Conservation (phyloP, 2,329 filamentous ascomycete genomes). For the Trichoderma pleuroti region DNA sequence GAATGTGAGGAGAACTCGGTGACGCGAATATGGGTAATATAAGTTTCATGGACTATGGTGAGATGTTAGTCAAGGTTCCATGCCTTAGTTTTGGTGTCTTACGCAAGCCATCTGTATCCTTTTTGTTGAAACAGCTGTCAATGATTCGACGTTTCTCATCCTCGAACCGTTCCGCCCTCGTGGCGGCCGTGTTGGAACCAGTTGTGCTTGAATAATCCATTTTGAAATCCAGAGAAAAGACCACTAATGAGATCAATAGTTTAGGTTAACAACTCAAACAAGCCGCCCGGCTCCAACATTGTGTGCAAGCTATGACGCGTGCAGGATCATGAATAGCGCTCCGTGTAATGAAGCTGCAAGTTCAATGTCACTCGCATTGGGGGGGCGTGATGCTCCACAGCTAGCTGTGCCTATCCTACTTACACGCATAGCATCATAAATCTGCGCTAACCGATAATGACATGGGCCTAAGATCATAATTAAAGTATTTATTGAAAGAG, state of each 20-base stretch:
- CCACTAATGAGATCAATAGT: not conserved
- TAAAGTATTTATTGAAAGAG: not conserved
- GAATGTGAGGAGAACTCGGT: constrained; percentile 81
- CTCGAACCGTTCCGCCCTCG: constrained; percentile 79
- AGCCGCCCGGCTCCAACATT: constrained; percentile 21
- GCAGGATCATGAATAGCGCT: not conserved
- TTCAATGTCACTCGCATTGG: constrained; percentile 6
- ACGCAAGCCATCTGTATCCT: constrained; percentile 82
- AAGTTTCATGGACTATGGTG: constrained; percentile 65
- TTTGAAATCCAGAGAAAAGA: constrained; percentile 11
- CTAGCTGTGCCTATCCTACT: not conserved
- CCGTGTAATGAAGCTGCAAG: not conserved
- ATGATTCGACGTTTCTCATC: constrained; percentile 95
- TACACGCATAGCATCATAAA: not conserved
- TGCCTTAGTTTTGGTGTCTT: constrained; percentile 38
- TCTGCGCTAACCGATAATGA: not conserved
- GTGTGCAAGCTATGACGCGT: constrained; percentile 5
- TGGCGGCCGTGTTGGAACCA: constrained; percentile 34
- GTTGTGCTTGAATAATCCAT: constrained; percentile 42
- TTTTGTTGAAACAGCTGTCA: constrained; percentile 89
- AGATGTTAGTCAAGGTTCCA: constrained; percentile 20
- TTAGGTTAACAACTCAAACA: not conserved
- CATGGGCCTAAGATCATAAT: not conserved
- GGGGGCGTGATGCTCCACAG: not conserved
- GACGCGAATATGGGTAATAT: constrained; percentile 95